Base-by-base conservation (phyloP, 495 filamentous ascomycete species). In the Tuber calosporum region DNA sequence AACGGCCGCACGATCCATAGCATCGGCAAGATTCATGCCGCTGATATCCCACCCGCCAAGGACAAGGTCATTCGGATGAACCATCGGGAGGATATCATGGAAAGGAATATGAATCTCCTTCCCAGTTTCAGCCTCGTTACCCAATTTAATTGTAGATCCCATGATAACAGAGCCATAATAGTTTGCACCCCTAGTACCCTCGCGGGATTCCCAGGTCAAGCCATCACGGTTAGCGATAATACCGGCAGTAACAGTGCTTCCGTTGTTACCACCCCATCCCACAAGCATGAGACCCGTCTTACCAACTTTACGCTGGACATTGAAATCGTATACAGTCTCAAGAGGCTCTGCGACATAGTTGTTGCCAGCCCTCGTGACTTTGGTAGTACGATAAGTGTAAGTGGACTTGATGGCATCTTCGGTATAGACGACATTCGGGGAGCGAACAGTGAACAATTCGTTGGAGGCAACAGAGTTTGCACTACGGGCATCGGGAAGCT, bases 11-110 rank as follows among this genome's bases (percentile, higher is more conserved):
- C 95, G 91, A 81, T 99, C 95, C 96, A 98, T 98, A 76, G 96
- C 90, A 39, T 91, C 87, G 69, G 93, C 92, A 58, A 99, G 86
- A 83, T 94, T 90, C 89, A 97, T 85, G 81, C 86, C 84, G 84
- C 91, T 96, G 84, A 99, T 98, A 80, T 99, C 95, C 95, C 95
- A 99, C 75, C 95, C 95, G 80, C 96, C 94, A 83, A 99, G 88
- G 82, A 92, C 90, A 45, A 99, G 88, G 82, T 99, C 93, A 84
- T 99, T 96, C 75, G 95, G 95, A 84, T 98, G 94, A 75, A 93
- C 93, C 94, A 99, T 98, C 68, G 95, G 95, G 72, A 99, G 87
- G 77, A 97, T 86, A 82, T 96, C 88, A 82, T 92, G 93, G 88
- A 98, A 95, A 68, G 95, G 95, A 79, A 99, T 91, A 85, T 98